These are phyloP conservation scores for Scenedesmus sp. DNA, from an alignment of 163 green algal genomes.

Conservation along the genomic window DNA sequence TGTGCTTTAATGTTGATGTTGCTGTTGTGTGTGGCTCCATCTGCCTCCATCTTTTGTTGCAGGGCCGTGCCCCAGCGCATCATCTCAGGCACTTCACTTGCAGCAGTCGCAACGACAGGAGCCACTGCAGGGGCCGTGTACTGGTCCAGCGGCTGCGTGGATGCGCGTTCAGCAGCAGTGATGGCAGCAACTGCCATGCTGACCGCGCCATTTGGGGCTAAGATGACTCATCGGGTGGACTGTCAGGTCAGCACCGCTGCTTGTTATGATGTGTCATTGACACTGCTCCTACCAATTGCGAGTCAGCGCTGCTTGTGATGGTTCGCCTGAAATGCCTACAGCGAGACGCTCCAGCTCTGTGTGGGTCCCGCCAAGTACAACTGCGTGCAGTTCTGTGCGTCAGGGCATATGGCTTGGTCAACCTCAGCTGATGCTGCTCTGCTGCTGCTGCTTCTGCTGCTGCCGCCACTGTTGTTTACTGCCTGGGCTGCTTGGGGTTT, in stretches of 20 bases:
- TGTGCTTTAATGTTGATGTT: background rate
- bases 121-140: constrained; percentile 71
- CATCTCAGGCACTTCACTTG: constrained; percentile 82
- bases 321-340: too few species aligned
- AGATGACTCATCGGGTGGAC: constrained; percentile 70
- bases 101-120: constrained; percentile 82
- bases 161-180: constrained; percentile 70
- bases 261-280: background rate
- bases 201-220: constrained; percentile 77
- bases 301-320: too few species aligned
- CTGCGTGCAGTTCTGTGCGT: too few species aligned
- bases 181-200: constrained; percentile 74
- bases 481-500: background rate
- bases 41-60: background rate
- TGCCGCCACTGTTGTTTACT: background rate
- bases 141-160: constrained; percentile 62
- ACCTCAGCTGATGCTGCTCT: too few species aligned
- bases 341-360: too few species aligned
- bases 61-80: constrained; percentile 78
- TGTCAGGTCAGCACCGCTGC: constrained; percentile 54
- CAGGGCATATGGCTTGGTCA: too few species aligned
- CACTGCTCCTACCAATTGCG: too few species aligned
- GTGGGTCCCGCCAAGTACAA: too few species aligned
- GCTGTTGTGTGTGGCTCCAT: too few species aligned
- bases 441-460: background rate